Evolutionary conservation across 345 rosid genomes (phyloP).

Genomic region (Melaleuca quinquenervia): DNA sequence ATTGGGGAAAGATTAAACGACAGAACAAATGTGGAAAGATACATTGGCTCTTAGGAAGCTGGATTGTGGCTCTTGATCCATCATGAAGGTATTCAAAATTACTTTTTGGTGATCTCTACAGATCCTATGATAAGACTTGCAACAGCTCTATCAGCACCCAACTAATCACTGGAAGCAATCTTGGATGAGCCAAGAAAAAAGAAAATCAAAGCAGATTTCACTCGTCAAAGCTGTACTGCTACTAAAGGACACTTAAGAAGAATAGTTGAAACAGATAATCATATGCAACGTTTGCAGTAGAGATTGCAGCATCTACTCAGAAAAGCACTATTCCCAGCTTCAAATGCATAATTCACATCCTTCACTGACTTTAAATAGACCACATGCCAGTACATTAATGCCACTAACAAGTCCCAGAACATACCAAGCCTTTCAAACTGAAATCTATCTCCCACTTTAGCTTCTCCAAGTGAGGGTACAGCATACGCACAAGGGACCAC

Average conservation of each 20-base stretch:
- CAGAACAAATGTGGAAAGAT: background rate
- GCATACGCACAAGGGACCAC: constrained; percentile 55
- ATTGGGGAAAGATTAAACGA: background rate
- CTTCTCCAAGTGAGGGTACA: constrained; percentile 43
- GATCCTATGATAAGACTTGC: background rate
- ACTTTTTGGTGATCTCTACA: background rate
- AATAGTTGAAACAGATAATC: background rate
- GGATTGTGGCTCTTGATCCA: background rate
- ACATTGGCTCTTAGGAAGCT: background rate
- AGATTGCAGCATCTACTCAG: background rate
- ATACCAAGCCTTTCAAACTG: constrained; percentile 96
- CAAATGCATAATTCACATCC: background rate
- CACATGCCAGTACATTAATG: background rate
- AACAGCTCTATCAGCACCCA: background rate
- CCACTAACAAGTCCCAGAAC: background rate
- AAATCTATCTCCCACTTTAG: constrained; percentile 58
- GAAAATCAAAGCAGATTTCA: background rate
- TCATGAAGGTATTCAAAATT: background rate
- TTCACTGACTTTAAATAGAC: background rate
- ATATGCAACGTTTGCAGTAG: background rate
- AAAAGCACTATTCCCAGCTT: background rate
- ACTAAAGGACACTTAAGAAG: background rate
- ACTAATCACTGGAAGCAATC: background rate
- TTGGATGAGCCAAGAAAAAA: background rate
- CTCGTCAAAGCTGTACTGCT: background rate